Conservation (phyloP, 2,329 filamentous ascomycete genomes). For the Fonsecaea nubica region DNA sequence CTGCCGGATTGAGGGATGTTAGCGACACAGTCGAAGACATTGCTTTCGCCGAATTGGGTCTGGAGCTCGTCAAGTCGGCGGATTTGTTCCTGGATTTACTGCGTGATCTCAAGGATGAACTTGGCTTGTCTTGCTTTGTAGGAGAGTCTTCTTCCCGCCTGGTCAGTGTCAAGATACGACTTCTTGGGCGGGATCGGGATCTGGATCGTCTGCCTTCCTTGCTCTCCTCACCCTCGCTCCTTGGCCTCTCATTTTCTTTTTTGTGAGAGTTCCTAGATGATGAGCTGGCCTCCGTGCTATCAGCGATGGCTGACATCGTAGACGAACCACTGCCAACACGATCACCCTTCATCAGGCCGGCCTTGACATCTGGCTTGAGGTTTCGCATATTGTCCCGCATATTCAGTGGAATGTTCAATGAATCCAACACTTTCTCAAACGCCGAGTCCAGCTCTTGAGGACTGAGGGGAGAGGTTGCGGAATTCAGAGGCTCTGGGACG, state of each 20-base stretch:
- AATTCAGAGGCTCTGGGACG: constrained; percentile 6
- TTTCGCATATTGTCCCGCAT: constrained; percentile 95
- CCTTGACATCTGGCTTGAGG: constrained; percentile 86
- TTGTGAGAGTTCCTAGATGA: constrained; percentile 41
- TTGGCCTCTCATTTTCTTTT: constrained; percentile 53
- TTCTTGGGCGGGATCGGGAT: constrained; percentile 63
- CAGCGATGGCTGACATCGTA: constrained; percentile 56
- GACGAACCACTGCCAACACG: constrained; percentile 69
- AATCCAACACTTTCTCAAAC: constrained; percentile 65
- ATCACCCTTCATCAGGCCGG: constrained; percentile 92
- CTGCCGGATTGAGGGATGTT: constrained; percentile 63
- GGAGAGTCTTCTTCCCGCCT: constrained; percentile 70
- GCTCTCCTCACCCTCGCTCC: constrained; percentile 48
- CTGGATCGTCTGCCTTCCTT: constrained; percentile 54
- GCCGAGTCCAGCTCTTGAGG: constrained; percentile 40
- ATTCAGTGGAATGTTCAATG: constrained; percentile 90
- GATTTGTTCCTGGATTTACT: constrained; percentile 68
- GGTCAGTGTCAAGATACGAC: constrained; percentile 79
- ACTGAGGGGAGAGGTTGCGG: constrained; percentile 27
- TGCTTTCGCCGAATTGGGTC: constrained; percentile 65
- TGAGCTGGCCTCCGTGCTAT: constrained; percentile 44
- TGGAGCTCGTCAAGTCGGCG: constrained; percentile 64
- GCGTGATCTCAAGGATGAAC: constrained; percentile 46
- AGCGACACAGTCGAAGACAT: constrained; percentile 63
- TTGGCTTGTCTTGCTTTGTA: constrained; percentile 75